Base-by-base conservation (phyloP, 495 filamentous ascomycete genomes). In the Massariosphaeria phaeospora region DNA sequence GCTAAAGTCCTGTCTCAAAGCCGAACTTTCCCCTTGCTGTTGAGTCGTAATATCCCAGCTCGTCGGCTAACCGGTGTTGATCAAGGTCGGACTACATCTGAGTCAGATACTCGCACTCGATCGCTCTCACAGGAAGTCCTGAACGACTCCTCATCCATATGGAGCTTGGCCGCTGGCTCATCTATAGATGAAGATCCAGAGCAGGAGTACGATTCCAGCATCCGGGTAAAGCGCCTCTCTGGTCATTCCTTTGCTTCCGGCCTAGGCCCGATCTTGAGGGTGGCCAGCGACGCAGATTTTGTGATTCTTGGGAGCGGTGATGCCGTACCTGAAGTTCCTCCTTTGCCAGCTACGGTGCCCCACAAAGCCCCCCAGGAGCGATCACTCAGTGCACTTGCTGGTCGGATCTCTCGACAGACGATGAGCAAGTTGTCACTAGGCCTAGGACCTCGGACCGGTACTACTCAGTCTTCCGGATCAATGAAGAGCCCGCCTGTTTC, bases 151-250 rank as follows among this genome's bases (percentile, higher is more conserved):
- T 21, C 52, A 11, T 40, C 34, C 41, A 47, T 24, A 13, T 30
- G 7, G 23, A 55, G 43, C 42, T 15, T 25, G 21, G 39, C 18
- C 29, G 25, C 13, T 24, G 30, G 11, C 31, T 23, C 15, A 8
- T 40, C 15, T 40, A 1, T 24, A 17, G 27, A 30, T 12, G 26
- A 18, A 15, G 10, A 29, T 23, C 26, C n/a, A 4, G 21, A 27
- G 11, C 36, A 41, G 25, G 38, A 30, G 29, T 9, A 11, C 12
- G 11, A 36, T 2, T 48, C 48, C 20, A 45, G 47, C 24, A 23
- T 10, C 24, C 55, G 55, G 15, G 48, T 59, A 3, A 59, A 53
- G 48, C 40, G 48, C 40, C 41, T 55, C 7, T 60, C 57, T 45
- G 23, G 15, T 34, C 50, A 49, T 38, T 43, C 42, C 10, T 26